Evolutionary conservation across 345 rosid genomes (phyloP).

Genomic region (Brassica carinata): DNA sequence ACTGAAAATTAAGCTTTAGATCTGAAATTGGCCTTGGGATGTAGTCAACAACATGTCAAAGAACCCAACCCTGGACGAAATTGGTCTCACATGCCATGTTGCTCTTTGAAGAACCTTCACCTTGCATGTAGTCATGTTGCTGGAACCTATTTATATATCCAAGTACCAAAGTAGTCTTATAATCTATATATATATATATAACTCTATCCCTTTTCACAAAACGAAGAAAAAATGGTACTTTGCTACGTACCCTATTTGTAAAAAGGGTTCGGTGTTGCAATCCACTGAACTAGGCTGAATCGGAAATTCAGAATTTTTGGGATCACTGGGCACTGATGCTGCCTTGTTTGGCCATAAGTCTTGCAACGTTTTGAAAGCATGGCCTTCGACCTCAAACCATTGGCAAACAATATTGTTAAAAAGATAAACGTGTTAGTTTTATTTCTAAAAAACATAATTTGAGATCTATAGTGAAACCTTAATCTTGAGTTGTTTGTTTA

Average conservation of each 20-base stretch:
- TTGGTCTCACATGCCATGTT: slow-evolving; percentile 59
- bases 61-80: slow-evolving; percentile 83
- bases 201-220: background rate
- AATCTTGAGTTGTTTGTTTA: slow-evolving; percentile 78
- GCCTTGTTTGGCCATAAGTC: slow-evolving; percentile 56
- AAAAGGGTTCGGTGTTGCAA: slow-evolving; percentile 62
- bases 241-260: slow-evolving; percentile 68
- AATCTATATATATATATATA: background rate
- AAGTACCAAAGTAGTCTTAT: slow-evolving; percentile 2
- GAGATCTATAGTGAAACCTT: slow-evolving; percentile 49
- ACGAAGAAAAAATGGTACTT: background rate
- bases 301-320: slow-evolving; percentile 47
- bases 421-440: background rate
- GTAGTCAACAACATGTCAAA: slow-evolving; percentile 44
- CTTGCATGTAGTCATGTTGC: slow-evolving; percentile 65
- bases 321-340: slow-evolving; percentile 23
- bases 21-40: slow-evolving; percentile 21
- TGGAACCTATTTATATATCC: slow-evolving; percentile 36
- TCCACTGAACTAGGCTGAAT: slow-evolving; percentile 52
- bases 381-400: slow-evolving; percentile 75
- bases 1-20: background rate
- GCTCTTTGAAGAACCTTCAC: slow-evolving; percentile 66
- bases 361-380: slow-evolving; percentile 53
- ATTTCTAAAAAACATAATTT: background rate
- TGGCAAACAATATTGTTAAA: background rate